These are phyloP conservation scores for Symbiodinium natans DNA, from an alignment of 73 alveolate species.

Conservation along the genomic window DNA sequence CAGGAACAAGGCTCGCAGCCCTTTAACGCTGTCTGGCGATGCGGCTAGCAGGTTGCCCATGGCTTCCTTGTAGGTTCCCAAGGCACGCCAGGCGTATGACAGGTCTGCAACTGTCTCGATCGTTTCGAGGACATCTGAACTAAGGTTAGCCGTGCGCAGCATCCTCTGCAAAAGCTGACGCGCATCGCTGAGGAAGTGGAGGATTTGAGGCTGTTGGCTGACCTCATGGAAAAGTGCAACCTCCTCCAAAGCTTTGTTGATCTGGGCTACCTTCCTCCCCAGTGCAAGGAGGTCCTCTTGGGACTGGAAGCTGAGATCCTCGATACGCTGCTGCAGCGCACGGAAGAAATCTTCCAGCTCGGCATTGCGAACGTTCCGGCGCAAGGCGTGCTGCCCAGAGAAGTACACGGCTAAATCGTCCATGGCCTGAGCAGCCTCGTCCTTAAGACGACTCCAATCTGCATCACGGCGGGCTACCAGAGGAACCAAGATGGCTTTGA, in stretches of 20 bases:
- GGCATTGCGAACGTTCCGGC: neutral
- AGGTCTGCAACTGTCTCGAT: constrained; percentile 84
- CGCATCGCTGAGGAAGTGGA: constrained; percentile 67
- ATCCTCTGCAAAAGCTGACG: constrained; percentile 59
- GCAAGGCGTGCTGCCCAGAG: constrained; percentile 64
- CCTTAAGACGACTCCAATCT: constrained; percentile 42
- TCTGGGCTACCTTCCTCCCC: constrained; percentile 77
- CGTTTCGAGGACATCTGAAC: constrained; percentile 54
- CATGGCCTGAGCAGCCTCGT: constrained; percentile 80
- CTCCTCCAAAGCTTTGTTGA: neutral
- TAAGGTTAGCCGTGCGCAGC: constrained; percentile 81
- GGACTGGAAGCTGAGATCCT: constrained; percentile 26
- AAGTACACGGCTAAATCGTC: constrained; percentile 69
- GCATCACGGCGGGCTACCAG: constrained; percentile 67
- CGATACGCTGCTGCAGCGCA: constrained; percentile 65
- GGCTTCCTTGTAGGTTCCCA: constrained; percentile 63
- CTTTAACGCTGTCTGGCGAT: constrained; percentile 69
- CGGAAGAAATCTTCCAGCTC: constrained; percentile 91
- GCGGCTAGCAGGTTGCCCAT: constrained; percentile 60
- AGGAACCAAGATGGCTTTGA: constrained; percentile 43
- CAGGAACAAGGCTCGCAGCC: constrained; percentile 67
- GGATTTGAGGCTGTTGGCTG: constrained; percentile 65
- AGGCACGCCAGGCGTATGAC: constrained; percentile 79
- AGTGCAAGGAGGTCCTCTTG: constrained; percentile 58
- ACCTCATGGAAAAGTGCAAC: constrained; percentile 14